phyloP scores from a whole-genome alignment of 2,329 filamentous ascomycete species.

The Ophiocordyceps robertsii region DNA sequence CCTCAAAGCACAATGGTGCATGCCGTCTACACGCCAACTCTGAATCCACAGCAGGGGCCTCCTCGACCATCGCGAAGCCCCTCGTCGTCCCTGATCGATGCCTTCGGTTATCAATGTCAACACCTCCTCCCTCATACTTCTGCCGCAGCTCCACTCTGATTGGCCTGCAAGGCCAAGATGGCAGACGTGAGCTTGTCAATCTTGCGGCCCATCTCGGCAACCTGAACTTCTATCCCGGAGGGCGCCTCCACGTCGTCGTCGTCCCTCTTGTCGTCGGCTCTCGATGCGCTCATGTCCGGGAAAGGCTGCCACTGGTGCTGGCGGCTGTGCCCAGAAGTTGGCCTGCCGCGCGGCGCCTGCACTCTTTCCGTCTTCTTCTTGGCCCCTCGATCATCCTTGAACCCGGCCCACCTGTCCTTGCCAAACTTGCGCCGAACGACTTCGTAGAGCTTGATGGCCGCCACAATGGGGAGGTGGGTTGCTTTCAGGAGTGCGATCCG shows the following conservation, averaged over 20 bases:
- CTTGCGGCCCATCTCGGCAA: slow-evolving; percentile 41
- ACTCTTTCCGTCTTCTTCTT: slow-evolving; percentile 8
- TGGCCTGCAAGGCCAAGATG: slow-evolving; percentile 33
- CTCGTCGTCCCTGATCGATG: no score
- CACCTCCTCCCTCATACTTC: no score
- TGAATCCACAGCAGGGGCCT: no score
- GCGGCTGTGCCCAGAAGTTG: slow-evolving; percentile 5
- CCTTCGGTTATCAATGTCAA: no score
- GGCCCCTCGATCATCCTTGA: slow-evolving; percentile 29
- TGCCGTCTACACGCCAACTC: no score
- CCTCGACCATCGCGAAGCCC: no score
- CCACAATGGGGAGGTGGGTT: slow-evolving; percentile 56
- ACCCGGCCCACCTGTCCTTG: slow-evolving; percentile 32
- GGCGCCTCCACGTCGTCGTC: slow-evolving; percentile 26
- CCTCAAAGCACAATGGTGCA: no score
- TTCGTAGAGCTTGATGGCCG: slow-evolving; percentile 57
- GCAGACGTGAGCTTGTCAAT: slow-evolving; percentile 44
- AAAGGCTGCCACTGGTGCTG: slow-evolving; percentile 4
- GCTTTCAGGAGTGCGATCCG: slow-evolving; percentile 49
- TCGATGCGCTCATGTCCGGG: slow-evolving; percentile 6
- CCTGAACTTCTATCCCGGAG: slow-evolving; percentile 32
- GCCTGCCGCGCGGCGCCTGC: slow-evolving; percentile 5
- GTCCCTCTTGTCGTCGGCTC: slow-evolving; percentile 6
- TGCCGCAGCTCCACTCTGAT: neutral
- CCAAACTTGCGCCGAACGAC: slow-evolving; percentile 25